Conservation (phyloP, 257 asterid genomes). For the Solanum chilense region DNA sequence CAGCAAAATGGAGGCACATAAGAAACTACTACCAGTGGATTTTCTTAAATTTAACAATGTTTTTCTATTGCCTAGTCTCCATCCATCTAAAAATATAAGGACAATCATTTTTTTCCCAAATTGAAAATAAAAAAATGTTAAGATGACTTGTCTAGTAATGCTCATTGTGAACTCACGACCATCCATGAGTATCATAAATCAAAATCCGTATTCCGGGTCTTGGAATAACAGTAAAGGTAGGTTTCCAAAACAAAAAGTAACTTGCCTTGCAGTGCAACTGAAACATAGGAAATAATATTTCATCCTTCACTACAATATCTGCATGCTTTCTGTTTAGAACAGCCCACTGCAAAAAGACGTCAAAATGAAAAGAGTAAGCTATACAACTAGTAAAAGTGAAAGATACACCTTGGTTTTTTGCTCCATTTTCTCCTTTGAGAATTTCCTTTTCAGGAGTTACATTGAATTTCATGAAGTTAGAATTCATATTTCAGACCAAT, state of each 20-base stretch:
- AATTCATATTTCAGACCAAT: slow-evolving; percentile 3
- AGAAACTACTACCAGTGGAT: not conserved
- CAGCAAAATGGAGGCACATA: not conserved
- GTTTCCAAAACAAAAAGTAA: not conserved
- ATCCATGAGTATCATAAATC: not conserved
- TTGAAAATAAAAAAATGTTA: not conserved
- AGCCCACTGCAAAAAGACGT: slow-evolving; percentile 66
- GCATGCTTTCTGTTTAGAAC: slow-evolving; percentile 92
- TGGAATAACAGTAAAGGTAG: not conserved
- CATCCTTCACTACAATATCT: slow-evolving; percentile 61
- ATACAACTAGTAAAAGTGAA: not conserved
- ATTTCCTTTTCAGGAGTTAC: not conserved
- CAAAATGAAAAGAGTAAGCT: slow-evolving; percentile 1
- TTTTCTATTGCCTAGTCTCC: not conserved
- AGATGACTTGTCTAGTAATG: not conserved
- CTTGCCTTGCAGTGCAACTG: slow-evolving; percentile 92
- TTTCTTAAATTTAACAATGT: not conserved
- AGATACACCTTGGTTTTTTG: not conserved
- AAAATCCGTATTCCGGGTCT: not conserved
- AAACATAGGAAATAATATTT: slow-evolving; percentile 65
- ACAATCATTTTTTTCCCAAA: not conserved
- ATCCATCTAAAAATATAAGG: not conserved
- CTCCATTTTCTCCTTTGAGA: not conserved
- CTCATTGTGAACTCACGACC: not conserved
- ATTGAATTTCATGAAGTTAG: not conserved